A percentile compares a stretch with the other conserved stretches of the same genome.
These are phyloP conservation scores for Aristolochia contorta DNA, from an alignment of 164 flowering plant genomes.

Conservation along the genomic window DNA sequence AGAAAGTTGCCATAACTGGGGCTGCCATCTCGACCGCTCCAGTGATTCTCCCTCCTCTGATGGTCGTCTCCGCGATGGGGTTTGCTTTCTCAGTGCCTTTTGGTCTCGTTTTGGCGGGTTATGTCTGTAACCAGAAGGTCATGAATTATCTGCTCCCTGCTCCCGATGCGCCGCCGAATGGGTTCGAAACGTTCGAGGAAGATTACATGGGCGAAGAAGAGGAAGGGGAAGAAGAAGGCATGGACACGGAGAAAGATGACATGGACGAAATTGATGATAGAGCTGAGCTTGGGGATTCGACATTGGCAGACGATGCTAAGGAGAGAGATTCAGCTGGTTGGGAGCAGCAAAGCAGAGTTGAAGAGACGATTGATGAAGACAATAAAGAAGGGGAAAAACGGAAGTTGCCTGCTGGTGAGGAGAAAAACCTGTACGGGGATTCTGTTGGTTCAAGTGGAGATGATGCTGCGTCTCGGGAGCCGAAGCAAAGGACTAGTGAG, in stretches of 20 bases:
- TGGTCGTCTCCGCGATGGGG: conserved; percentile 49
- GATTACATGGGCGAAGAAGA: background rate
- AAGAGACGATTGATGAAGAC: too few species aligned
- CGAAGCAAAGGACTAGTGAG: too few species aligned
- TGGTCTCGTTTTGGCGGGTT: conserved; percentile 45
- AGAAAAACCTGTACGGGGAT: too few species aligned
- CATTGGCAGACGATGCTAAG: too few species aligned
- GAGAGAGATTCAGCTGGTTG: too few species aligned
- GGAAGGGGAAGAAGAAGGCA: background rate
- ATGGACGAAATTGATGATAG: too few species aligned
- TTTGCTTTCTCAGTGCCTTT: conserved; percentile 49
- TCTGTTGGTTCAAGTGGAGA: too few species aligned
- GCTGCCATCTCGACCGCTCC: conserved; percentile 56
- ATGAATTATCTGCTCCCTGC: conserved; percentile 48
- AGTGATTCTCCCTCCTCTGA: conserved; percentile 58
- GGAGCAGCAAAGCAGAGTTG: too few species aligned
- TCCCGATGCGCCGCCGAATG: background rate
- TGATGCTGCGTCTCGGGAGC: too few species aligned
- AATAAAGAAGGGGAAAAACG: too few species aligned
- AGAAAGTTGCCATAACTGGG: conserved; percentile 50
- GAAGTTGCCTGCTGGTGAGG: too few species aligned
- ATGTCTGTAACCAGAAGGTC: conserved; percentile 57
- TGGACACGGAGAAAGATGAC: background rate
- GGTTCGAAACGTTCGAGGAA: background rate
- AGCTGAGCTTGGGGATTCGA: too few species aligned